Conservation (phyloP, 345 rosid species). For the Aquilaria sinensis region DNA sequence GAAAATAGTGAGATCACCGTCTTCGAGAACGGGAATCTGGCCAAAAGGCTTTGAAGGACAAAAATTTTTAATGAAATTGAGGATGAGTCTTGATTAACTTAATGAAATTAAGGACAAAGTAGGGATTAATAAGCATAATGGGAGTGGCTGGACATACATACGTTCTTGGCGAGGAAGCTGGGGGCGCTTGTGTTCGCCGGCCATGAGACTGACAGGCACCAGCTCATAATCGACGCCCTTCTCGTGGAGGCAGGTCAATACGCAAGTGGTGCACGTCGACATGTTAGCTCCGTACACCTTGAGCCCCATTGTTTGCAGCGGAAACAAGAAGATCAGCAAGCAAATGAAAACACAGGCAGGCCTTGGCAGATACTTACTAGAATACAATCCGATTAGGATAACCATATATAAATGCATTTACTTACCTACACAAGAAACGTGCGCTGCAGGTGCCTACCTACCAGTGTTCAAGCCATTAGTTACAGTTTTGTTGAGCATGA, state of each 20-base stretch:
- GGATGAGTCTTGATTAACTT: neutral
- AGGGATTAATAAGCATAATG: no score
- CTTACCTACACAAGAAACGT: no score
- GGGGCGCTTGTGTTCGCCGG: constrained; percentile 62
- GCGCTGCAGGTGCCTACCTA: no score
- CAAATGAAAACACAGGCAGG: no score
- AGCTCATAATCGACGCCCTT: constrained; percentile 65
- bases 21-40: constrained; percentile 75
- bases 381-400: no score
- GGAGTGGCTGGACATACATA: constrained; percentile 1
- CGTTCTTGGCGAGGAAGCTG: constrained; percentile 55
- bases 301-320: no score
- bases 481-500: no score
- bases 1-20: constrained; percentile 60
- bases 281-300: constrained; percentile 63
- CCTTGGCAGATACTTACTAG: no score
- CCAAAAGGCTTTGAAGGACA: constrained; percentile 63
- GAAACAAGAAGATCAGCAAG: no score
- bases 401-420: no score
- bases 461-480: no score
- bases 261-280: constrained; percentile 69
- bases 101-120: neutral
- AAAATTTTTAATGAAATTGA: neutral
- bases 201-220: constrained; percentile 49
- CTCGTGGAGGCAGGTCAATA: constrained; percentile 60